Conservation (phyloP, 495 filamentous ascomycete species). For the Durotheca rogersii region DNA sequence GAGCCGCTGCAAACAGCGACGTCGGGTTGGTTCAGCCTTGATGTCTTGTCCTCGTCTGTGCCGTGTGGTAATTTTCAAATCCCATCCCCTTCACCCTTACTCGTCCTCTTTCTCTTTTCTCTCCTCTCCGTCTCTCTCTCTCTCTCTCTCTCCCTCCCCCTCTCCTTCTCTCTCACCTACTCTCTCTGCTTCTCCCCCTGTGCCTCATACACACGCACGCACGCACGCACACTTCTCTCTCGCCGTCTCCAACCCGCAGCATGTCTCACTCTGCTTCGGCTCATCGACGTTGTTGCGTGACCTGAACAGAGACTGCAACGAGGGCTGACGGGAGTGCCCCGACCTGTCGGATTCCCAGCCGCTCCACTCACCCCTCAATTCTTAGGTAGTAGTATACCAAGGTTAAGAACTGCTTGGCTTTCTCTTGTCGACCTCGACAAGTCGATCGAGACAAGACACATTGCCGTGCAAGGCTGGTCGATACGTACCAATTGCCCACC, state of each 20-base stretch:
- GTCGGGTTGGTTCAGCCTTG: constrained; percentile 25
- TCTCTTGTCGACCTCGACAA: neutral
- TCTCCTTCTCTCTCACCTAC: too few species aligned
- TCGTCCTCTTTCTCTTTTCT: constrained; percentile 1
- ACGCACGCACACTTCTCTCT: too few species aligned
- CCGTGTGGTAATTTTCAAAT: constrained; percentile 29
- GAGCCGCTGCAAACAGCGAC: constrained; percentile 25
- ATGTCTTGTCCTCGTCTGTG: too few species aligned
- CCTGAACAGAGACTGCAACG: constrained; percentile 14
- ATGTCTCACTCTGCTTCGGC: constrained; percentile 16
- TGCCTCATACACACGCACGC: too few species aligned
- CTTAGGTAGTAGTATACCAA: constrained; percentile 5
- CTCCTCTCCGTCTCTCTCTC: neutral
- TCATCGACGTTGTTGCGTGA: constrained; percentile 17
- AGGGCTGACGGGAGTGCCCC: constrained; percentile 14
- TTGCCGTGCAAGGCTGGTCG: constrained; percentile 8
- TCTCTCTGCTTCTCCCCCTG: too few species aligned
- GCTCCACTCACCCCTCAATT: constrained; percentile 26
- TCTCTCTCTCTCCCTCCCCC: neutral
- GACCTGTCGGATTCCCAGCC: constrained; percentile 20
- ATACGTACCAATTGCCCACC: constrained; percentile 11
- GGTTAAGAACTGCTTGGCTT: constrained; percentile 2
- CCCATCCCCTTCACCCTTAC: too few species aligned
- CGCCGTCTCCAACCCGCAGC: constrained; percentile 7
- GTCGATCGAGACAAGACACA: constrained; percentile 4